Percentiles rank a stretch among this genome's conserved stretches.
Evolutionary conservation across 1,284 basidiomycete species (phyloP).

Genomic region (Pyrrhoderma lamaoense): DNA sequence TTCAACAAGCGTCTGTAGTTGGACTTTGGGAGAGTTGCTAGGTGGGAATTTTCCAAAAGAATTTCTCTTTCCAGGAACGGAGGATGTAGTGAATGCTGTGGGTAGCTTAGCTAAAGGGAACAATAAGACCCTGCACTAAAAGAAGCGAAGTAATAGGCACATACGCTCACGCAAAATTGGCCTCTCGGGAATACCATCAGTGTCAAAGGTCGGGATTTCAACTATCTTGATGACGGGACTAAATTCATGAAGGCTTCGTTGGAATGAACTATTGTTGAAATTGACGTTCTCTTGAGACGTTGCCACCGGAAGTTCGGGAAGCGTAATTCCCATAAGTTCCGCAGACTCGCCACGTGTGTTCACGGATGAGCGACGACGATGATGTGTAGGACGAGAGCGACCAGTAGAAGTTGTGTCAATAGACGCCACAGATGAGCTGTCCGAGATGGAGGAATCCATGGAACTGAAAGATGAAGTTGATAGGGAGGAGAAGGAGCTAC

Average conservation of each 20-base stretch:
- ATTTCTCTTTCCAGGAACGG: slow-evolving; percentile 60
- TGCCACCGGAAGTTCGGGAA: slow-evolving; percentile 51
- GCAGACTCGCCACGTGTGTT: slow-evolving; percentile 77
- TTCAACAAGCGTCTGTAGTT: slow-evolving; percentile 67
- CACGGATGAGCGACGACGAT: slow-evolving; percentile 74
- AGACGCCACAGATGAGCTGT: slow-evolving; percentile 30
- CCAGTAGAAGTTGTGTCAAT: slow-evolving; percentile 25
- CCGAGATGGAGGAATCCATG: slow-evolving; percentile 23
- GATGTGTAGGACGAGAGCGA: slow-evolving; percentile 63
- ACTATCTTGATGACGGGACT: slow-evolving; percentile 55
- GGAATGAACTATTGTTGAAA: slow-evolving; percentile 63
- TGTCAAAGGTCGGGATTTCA: slow-evolving; percentile 69
- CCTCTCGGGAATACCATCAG: slow-evolving; percentile 45
- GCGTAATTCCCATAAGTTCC: slow-evolving; percentile 72
- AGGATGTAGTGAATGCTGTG: slow-evolving; percentile 47
- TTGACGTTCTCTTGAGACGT: slow-evolving; percentile 58
- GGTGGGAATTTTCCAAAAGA: slow-evolving; percentile 63
- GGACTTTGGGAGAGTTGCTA: slow-evolving; percentile 60
- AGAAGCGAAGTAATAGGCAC: background rate
- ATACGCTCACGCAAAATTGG: slow-evolving; percentile 53
- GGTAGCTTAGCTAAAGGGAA: slow-evolving; percentile 3
- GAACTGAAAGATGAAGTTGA: slow-evolving; percentile 37
- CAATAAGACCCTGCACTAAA: background rate
- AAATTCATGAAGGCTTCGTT: slow-evolving; percentile 60
- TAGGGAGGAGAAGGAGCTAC: slow-evolving; percentile 37